Conservation (phyloP, 2,329 filamentous ascomycete genomes). For the Ascochyta fabae region DNA sequence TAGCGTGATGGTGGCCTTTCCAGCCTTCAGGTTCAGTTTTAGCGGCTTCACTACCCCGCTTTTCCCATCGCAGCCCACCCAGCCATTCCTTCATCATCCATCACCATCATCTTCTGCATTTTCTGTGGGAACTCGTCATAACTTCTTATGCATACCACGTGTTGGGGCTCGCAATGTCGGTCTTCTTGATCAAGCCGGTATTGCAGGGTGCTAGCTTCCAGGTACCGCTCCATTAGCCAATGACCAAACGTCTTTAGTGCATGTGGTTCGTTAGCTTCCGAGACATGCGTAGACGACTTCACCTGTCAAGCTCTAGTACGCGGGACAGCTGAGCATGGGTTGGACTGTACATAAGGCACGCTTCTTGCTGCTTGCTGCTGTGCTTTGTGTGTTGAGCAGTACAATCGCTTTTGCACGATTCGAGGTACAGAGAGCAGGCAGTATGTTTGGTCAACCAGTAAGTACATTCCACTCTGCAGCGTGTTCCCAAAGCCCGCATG, state of each 20-base stretch:
- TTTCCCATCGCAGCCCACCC: background rate
- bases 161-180: conserved; percentile 3
- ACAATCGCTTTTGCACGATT: background rate
- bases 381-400: conserved; percentile 3
- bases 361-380: conserved; percentile 11
- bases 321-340: conserved; percentile 11
- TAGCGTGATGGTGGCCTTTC: background rate
- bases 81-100: background rate
- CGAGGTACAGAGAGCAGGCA: background rate
- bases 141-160: conserved; percentile 5
- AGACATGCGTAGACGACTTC: conserved; percentile 11
- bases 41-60: conserved; percentile 11
- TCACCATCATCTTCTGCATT: background rate
- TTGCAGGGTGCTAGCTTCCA: background rate
- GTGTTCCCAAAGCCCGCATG: background rate
- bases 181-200: background rate
- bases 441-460: conserved; percentile 26
- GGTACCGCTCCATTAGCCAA: conserved; percentile 15
- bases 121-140: background rate
- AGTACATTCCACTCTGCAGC: background rate
- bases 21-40: background rate
- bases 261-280: conserved; percentile 22
- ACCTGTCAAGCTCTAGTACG: conserved; percentile 17
- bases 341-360: conserved; percentile 18
- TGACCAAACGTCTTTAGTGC: conserved; percentile 10